Evolutionary conservation across 2,329 filamentous ascomycete genomes (phyloP).

Genomic region (Pseudogymnoascus sp.): DNA sequence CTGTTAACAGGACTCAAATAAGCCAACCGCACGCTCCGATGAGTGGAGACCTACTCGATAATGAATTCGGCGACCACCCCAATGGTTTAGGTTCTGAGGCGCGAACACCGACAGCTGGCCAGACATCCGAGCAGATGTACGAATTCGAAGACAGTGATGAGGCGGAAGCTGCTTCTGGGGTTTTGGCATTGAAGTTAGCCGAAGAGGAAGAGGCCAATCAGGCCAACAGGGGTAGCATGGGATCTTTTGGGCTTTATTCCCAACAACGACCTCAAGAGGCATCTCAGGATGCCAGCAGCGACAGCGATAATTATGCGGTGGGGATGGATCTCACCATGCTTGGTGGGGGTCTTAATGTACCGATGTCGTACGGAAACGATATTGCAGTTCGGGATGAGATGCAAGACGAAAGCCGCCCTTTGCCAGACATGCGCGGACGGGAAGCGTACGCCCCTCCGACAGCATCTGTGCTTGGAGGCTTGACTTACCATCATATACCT

Average conservation of each 20-base stretch:
- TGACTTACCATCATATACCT: constrained; percentile 33
- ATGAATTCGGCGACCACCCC: constrained; percentile 41
- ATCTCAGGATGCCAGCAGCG: constrained; percentile 47
- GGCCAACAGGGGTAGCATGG: constrained; percentile 54
- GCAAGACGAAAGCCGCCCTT: constrained; percentile 40
- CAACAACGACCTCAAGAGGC: constrained; percentile 35
- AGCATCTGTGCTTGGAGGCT: constrained; percentile 25
- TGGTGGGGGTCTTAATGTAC: constrained; percentile 62
- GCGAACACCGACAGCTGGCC: not conserved
- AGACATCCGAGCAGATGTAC: constrained; percentile 18
- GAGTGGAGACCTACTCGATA: constrained; percentile 42
- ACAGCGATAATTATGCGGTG: constrained; percentile 57
- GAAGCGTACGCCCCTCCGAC: constrained; percentile 24
- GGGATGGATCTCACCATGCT: constrained; percentile 66
- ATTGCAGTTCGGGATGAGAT: constrained; percentile 30
- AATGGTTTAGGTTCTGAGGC: not conserved
- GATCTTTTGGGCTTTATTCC: constrained; percentile 44
- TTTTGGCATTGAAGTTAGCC: constrained; percentile 76
- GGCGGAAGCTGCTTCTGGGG: constrained; percentile 75
- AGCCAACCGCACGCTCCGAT: not conserved
- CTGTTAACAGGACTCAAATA: not conserved
- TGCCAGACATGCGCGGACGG: constrained; percentile 35
- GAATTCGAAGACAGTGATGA: constrained; percentile 63
- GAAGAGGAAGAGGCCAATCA: constrained; percentile 73
- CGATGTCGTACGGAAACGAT: constrained; percentile 52